Base-by-base conservation (phyloP, 176 grass and related monocot genomes). In the Raddia guianensis region DNA sequence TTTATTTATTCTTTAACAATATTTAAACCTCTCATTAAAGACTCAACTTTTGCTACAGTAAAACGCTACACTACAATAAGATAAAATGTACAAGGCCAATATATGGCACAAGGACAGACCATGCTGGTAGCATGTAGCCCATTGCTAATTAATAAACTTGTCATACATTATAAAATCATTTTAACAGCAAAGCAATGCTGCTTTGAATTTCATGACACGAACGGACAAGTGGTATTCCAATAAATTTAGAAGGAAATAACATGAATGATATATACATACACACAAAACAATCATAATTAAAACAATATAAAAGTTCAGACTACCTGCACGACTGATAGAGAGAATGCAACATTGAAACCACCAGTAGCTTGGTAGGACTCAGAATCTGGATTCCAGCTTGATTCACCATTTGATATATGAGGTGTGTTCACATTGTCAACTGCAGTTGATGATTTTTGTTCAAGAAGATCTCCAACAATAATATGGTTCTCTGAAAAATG, bases 321-420 rank as follows among this genome's bases (percentile, higher is more conserved):
- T 93, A 98, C 96, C 86, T 98, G 92, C 82, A 95, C 88, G 15
- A 98, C 88, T 64, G 96, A 93, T 9, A 98, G 79, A 51, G 96
- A 94, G 63, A 98, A 95, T 52, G 88, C 92, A 75, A 98, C 82
- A 84, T 60, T 93, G 74, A 95, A 98, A 63, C 96, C 92, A 70
- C 96, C 96, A 86, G 92, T 95, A 83, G 90, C 81, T 93, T 95
- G 92, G 72, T 81, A 93, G 80, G 85, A 87, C 87, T 98, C 96
- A n/a, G 90, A 91, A 82, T 98, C 92, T 64, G 88, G 70, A 87
- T 87, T 91, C 90, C 90, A 98, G 69, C 47, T 91, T 75, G 79
- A 11, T 65, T 98, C 96, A 62, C 79, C 75, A 76, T 77, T 86
- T 72, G 74, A 58, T 51, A 75, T 49, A 68, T 95, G 91, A 66